Evolutionary conservation across 768 basidiomycete genomes (phyloP).

Genomic region (Auriscalpium vulgare): DNA sequence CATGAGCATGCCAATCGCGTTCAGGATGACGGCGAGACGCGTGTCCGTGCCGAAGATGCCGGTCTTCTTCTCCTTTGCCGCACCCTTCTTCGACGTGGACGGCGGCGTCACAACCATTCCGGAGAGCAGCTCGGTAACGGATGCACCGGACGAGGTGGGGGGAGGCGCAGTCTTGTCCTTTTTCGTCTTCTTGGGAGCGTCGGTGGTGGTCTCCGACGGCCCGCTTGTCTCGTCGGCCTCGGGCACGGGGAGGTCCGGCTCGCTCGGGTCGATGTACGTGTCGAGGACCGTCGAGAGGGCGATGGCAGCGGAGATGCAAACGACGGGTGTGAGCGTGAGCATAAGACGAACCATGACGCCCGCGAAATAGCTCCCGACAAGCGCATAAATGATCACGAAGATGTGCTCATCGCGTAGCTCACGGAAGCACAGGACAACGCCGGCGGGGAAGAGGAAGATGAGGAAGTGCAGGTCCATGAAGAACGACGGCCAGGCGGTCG

Average conservation of each 20-base stretch:
- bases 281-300: slow-evolving; percentile 84
- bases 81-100: slow-evolving; percentile 24
- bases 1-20: slow-evolving; percentile 67
- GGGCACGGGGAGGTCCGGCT: slow-evolving; percentile 45
- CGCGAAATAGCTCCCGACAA: slow-evolving; percentile 95
- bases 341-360: slow-evolving; percentile 99
- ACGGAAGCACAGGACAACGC: slow-evolving; percentile 90
- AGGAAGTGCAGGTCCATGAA: slow-evolving; percentile 99
- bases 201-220: slow-evolving; percentile 13
- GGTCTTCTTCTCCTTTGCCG: slow-evolving; percentile 18
- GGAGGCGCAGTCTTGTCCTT: slow-evolving; percentile 46
- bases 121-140: slow-evolving; percentile 12
- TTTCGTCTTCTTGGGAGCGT: slow-evolving; percentile 11
- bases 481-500: slow-evolving; percentile 99
- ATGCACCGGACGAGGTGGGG: slow-evolving; percentile 18
- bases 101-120: slow-evolving; percentile 7
- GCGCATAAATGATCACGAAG: slow-evolving; percentile 97
- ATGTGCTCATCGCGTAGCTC: slow-evolving; percentile 93
- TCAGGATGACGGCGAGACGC: slow-evolving; percentile 66
- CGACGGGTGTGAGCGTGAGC: slow-evolving; percentile 94
- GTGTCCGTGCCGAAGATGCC: slow-evolving; percentile 86
- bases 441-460: slow-evolving; percentile 96
- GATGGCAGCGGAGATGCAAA: slow-evolving; percentile 89
- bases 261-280: slow-evolving; percentile 78
- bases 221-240: slow-evolving; percentile 24